Evolutionary conservation across 2,329 filamentous ascomycete species (phyloP).

Genomic region (Fusarium liriodendri): DNA sequence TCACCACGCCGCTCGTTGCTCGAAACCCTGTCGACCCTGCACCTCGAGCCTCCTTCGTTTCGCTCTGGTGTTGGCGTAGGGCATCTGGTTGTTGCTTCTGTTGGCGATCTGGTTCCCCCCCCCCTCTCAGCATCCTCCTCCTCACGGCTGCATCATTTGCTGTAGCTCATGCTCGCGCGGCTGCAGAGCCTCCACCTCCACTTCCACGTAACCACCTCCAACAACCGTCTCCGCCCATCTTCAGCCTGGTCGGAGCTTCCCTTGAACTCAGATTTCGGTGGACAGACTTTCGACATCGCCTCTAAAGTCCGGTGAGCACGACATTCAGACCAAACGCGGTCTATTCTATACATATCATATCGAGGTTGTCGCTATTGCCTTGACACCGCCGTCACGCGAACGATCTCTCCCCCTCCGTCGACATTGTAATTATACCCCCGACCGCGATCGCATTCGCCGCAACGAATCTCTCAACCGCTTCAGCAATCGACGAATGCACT

Average conservation of each 20-base stretch:
- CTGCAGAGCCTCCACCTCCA: conserved; percentile 40
- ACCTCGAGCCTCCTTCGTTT: conserved; percentile 42
- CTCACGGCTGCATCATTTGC: conserved; percentile 9
- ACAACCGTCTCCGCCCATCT: conserved; percentile 25
- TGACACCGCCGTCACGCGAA: background rate
- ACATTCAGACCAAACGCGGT: conserved; percentile 13
- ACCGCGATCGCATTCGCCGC: conserved; percentile 30
- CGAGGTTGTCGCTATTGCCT: background rate
- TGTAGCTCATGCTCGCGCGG: conserved; percentile 11
- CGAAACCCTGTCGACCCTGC: conserved; percentile 39
- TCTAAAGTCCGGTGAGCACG: conserved; percentile 8
- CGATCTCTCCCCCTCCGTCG: background rate
- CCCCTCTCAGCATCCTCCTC: background rate
- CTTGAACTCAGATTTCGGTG: conserved; percentile 22
- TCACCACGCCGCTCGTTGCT: conserved; percentile 36
- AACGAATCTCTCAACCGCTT: conserved; percentile 16
- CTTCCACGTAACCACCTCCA: conserved; percentile 35
- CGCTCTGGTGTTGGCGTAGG: conserved; percentile 30
- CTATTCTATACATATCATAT: conserved; percentile 4
- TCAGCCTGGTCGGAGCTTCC: conserved; percentile 3
- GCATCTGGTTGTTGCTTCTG: conserved; percentile 32
- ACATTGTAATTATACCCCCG: conserved; percentile 11
- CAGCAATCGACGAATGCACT: conserved; percentile 51
- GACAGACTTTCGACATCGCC: conserved; percentile 11
- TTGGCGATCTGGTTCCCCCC: conserved; percentile 10